Base-by-base conservation (phyloP, 768 basidiomycete genomes). In the Hypsizygus marmoreus region DNA sequence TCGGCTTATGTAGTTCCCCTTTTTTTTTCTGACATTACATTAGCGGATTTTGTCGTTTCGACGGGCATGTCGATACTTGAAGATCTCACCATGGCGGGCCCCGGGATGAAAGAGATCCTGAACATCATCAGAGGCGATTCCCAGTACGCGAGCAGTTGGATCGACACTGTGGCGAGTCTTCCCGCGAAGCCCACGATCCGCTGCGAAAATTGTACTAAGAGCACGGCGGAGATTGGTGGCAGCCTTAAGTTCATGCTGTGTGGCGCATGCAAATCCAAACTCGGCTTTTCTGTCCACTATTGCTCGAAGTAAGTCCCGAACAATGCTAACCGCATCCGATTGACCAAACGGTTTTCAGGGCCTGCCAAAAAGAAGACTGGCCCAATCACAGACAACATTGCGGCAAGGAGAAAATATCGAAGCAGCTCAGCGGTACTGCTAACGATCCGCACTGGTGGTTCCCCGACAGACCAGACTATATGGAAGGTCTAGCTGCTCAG, bases 171-270 rank as follows among this genome's bases (percentile, higher is more conserved):
- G 17, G 8, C 24, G 9, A 33, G 9, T 22, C 14, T 39, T 8
- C 51, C 43, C 7, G 49, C 49, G 25, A 55, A 51, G 40, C 51
- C 58, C 13, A 19, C 48, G 17, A 45, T 55, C n/a, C n/a, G n/a
- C n/a, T n/a, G n/a, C n/a, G n/a, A n/a, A n/a, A n/a, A n/a, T n/a
- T n/a, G n/a, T n/a, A 10, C 56, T 56, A 53, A 47, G 32, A 56
- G 26, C 17, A 47, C 49, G n/a, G 51, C 43, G 17, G 57, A 58
- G 14, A 48, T 55, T 31, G 51, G 53, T 4, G 36, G 28, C 9
- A 32, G 40, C 35, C 13, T 24, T 12, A 51, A 52, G 16, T 60
- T 55, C 40, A 58, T 58, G 58, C 14, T 55, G 31, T 60, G 58
- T 42, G 50, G 58, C 16, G 26, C 26, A 16, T 58, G 56, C 40